Conservation (phyloP, 345 rosid species). For the Linum usitatissimum region DNA sequence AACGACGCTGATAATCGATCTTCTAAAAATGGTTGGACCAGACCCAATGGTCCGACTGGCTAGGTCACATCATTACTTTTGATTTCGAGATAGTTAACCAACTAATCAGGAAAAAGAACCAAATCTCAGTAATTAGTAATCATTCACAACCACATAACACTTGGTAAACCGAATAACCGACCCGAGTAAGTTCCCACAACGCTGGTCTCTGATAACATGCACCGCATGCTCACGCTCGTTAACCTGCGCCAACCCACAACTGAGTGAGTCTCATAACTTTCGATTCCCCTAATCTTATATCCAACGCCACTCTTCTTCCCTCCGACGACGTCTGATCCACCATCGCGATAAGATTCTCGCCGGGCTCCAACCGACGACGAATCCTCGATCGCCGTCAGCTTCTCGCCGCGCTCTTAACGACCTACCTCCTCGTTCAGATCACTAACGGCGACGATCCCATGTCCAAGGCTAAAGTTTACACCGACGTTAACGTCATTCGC, state of each 20-base stretch:
- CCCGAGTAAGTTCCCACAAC: not conserved
- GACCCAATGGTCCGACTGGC: no score
- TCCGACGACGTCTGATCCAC: not conserved
- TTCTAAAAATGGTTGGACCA: no score
- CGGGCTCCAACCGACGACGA: slow-evolving; percentile 22
- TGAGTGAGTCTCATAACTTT: not conserved
- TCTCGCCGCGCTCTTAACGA: no score
- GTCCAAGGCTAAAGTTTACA: slow-evolving; percentile 85
- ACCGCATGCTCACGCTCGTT: slow-evolving; percentile 40
- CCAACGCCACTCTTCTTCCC: not conserved
- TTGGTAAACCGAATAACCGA: no score
- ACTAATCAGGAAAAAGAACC: no score
- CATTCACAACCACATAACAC: no score
- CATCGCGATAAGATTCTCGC: slow-evolving; percentile 3
- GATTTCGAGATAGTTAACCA: no score
- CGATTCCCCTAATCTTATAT: slow-evolving; percentile 2
- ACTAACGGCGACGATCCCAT: slow-evolving; percentile 22
- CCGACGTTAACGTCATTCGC: slow-evolving; percentile 73
- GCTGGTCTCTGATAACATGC: slow-evolving; percentile 37
- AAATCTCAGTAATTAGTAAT: no score
- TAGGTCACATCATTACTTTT: no score
- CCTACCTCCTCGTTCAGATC: slow-evolving; percentile 2
- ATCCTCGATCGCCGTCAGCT: not conserved
- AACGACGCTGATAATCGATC: no score
- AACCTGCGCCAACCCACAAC: slow-evolving; percentile 20